Percentiles rank a stretch among this genome's conserved stretches.
Evolutionary conservation across 371 early-diverging fungal genomes (phyloP).

Genomic region (Basidiobolus meristosporus): DNA sequence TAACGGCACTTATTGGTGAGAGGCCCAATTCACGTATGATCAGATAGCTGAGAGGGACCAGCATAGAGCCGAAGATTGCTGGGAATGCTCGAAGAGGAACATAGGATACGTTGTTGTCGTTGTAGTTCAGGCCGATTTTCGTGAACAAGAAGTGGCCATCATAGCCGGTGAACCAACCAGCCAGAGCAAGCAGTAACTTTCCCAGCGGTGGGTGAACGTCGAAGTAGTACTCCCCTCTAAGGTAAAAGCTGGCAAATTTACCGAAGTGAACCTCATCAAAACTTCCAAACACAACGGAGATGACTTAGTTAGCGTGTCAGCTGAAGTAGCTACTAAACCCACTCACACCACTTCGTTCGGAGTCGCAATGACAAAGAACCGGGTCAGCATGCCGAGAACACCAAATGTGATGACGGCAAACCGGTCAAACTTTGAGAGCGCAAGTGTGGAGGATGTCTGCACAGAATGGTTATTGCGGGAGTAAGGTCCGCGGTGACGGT

Average conservation of each 20-base stretch:
- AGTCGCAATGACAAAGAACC: too few species aligned
- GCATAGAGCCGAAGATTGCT: conserved; percentile 60
- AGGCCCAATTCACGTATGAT: conserved; percentile 77
- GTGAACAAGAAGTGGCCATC: conserved; percentile 87
- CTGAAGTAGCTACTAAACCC: too few species aligned
- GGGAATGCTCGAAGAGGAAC: conserved; percentile 61
- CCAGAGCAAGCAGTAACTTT: conserved; percentile 84
- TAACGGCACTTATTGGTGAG: conserved; percentile 39
- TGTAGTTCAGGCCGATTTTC: conserved; percentile 81
- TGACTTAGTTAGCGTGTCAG: too few species aligned
- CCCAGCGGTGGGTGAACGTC: conserved; percentile 99
- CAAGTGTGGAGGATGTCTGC: too few species aligned
- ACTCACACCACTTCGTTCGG: too few species aligned
- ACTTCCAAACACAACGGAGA: too few species aligned
- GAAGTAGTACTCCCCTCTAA: conserved; percentile 83
- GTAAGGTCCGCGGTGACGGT: too few species aligned
- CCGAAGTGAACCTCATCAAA: conserved; percentile 98
- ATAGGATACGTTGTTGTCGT: conserved; percentile 75
- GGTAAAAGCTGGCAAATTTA: conserved; percentile 88
- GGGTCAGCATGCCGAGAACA: too few species aligned
- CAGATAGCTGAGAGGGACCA: conserved; percentile 55
- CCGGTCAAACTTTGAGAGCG: too few species aligned
- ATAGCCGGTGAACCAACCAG: conserved; percentile 71
- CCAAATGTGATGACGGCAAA: too few species aligned
- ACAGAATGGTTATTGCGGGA: too few species aligned